A percentile compares a stretch with the other conserved stretches of the same genome.
These are phyloP conservation scores for Blastocystis sp. DNA, from an alignment of 352 stramenopile genomes.

Conservation along the genomic window DNA sequence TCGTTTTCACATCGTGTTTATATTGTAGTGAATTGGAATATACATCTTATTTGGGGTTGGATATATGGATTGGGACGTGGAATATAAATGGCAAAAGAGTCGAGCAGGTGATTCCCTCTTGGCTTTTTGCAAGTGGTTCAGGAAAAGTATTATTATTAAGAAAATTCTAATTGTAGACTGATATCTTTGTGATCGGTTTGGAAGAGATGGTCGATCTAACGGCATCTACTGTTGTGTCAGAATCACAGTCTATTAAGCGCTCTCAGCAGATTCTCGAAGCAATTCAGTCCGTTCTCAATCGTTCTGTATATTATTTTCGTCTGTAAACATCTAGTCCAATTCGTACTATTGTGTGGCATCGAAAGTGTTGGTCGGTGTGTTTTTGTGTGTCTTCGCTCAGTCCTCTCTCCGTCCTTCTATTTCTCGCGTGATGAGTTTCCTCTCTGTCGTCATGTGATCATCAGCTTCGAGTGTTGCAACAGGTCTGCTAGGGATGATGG, in stretches of 20 bases:
- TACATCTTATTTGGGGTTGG: slow-evolving; percentile 13
- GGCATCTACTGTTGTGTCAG: slow-evolving; percentile 95
- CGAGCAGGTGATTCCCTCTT: slow-evolving; percentile 72
- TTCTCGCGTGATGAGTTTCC: slow-evolving; percentile 61
- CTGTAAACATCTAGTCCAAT: slow-evolving; percentile 56
- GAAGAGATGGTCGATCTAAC: slow-evolving; percentile 99
- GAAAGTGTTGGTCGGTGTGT: slow-evolving; percentile 90
- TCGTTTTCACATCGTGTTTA: background rate
- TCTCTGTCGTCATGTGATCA: slow-evolving; percentile 65
- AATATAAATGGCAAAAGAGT: slow-evolving; percentile 99
- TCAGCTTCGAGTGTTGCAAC: slow-evolving; percentile 81
- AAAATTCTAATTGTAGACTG: slow-evolving; percentile 27
- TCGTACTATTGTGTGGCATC: slow-evolving; percentile 75
- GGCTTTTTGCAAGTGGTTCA: slow-evolving; percentile 66
- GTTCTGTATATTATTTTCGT: slow-evolving; percentile 56
- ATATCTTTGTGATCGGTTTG: slow-evolving; percentile 83
- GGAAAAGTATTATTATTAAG: slow-evolving; percentile 64
- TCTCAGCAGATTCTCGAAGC: slow-evolving; percentile 81
- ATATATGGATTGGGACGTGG: slow-evolving; percentile 86
- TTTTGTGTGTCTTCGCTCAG: slow-evolving; percentile 90
- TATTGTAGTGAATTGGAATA: slow-evolving; percentile 28
- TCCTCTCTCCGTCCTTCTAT: slow-evolving; percentile 62
- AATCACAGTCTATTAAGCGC: slow-evolving; percentile 85
- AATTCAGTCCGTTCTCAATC: slow-evolving; percentile 82
- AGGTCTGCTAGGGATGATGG: slow-evolving; percentile 95